Percentiles rank a stretch among this genome's conserved stretches.
Evolutionary conservation across 2,329 filamentous ascomycete genomes (phyloP).

Genomic region (Diaporthe sp.): DNA sequence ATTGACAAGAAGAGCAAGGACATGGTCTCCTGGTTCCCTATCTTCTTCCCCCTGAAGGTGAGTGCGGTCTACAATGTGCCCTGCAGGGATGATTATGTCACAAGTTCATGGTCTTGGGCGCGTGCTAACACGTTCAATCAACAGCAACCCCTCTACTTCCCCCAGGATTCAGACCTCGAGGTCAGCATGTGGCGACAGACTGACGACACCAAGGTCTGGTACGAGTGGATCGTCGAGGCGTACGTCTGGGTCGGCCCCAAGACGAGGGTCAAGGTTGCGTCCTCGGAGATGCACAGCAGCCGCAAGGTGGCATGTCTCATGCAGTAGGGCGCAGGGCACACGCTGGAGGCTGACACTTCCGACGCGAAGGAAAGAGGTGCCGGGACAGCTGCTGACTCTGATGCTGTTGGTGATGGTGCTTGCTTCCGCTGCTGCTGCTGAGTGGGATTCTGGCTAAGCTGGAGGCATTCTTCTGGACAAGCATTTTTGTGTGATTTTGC

Average conservation of each 20-base stretch:
- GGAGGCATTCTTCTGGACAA: slow-evolving; percentile 18
- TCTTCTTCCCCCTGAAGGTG: slow-evolving; percentile 96
- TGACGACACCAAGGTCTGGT: slow-evolving; percentile 96
- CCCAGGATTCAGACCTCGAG: slow-evolving; percentile 85
- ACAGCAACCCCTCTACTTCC: slow-evolving; percentile 88
- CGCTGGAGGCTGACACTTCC: not conserved
- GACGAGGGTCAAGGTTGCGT: slow-evolving; percentile 73
- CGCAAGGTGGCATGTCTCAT: slow-evolving; percentile 79
- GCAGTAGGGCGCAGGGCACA: slow-evolving; percentile 53
- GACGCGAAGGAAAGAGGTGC: not conserved
- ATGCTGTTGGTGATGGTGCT: not conserved
- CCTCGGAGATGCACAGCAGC: slow-evolving; percentile 77
- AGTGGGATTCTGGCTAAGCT: slow-evolving; percentile 34
- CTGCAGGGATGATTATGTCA: not conserved
- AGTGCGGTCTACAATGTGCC: slow-evolving; percentile 45
- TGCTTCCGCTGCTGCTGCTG: slow-evolving; percentile 14
- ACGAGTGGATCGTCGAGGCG: slow-evolving; percentile 96
- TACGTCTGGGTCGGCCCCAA: slow-evolving; percentile 75
- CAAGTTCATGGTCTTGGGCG: not conserved
- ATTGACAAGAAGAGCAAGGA: slow-evolving; percentile 94
- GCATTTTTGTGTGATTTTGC: slow-evolving; percentile 29
- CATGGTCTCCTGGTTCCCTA: slow-evolving; percentile 99
- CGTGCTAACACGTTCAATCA: slow-evolving; percentile 30
- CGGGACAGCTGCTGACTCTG: not conserved
- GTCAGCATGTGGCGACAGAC: slow-evolving; percentile 97